phyloP scores from a whole-genome alignment of 2,329 filamentous ascomycete species.

The Penicillium sp. region DNA sequence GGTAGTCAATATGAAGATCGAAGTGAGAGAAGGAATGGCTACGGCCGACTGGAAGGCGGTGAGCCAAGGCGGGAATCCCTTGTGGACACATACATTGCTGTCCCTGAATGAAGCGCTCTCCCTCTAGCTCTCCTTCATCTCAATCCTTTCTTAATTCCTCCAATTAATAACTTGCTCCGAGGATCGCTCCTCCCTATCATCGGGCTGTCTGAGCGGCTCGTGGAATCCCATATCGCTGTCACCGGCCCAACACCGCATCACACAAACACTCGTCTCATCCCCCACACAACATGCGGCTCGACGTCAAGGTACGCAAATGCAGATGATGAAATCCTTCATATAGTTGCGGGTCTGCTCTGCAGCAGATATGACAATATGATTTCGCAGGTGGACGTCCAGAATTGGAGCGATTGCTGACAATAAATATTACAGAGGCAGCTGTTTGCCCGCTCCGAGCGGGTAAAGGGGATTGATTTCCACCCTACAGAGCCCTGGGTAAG shows the following conservation, averaged over 20 bases:
- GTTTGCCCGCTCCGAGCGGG: slow-evolving; percentile 88
- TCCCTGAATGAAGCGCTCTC: slow-evolving; percentile 24
- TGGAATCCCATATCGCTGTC: slow-evolving; percentile 32
- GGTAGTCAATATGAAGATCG: no score
- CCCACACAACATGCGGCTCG: slow-evolving; percentile 55
- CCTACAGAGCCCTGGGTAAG: slow-evolving; percentile 91
- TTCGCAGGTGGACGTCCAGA: not conserved
- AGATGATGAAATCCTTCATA: slow-evolving; percentile 2
- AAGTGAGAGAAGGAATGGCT: no score
- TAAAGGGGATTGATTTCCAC: slow-evolving; percentile 97
- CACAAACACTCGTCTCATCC: slow-evolving; percentile 33
- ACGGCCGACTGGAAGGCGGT: slow-evolving; percentile 21
- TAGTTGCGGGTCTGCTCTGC: not conserved
- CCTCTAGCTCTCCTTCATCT: slow-evolving; percentile 22
- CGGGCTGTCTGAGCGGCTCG: slow-evolving; percentile 38
- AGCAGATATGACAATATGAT: not conserved
- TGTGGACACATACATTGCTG: slow-evolving; percentile 32
- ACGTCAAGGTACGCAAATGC: slow-evolving; percentile 55
- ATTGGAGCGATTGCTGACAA: slow-evolving; percentile 38
- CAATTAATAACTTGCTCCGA: slow-evolving; percentile 15
- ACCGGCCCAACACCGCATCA: slow-evolving; percentile 37
- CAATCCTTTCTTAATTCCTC: slow-evolving; percentile 18
- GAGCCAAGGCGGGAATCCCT: slow-evolving; percentile 28
- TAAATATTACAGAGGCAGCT: slow-evolving; percentile 65
- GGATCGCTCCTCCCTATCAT: slow-evolving; percentile 17